These are phyloP conservation scores for Dactylis glomerata DNA, from an alignment of 176 grass and related monocot genomes.

Conservation along the genomic window DNA sequence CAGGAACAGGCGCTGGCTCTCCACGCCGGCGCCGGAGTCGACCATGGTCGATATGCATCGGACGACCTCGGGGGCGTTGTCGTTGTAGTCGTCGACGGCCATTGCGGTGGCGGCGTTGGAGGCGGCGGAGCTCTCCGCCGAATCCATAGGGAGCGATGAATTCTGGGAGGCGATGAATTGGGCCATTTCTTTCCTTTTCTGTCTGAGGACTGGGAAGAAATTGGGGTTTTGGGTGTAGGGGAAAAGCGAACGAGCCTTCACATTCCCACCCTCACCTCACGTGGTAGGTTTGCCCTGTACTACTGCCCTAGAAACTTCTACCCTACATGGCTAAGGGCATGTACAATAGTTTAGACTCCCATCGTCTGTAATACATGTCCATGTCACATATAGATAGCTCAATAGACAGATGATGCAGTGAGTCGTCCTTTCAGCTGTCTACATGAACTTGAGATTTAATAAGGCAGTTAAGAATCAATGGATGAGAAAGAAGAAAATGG, in stretches of 20 bases:
- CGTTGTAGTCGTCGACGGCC: not conserved
- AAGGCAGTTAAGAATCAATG: too few relatives aligned
- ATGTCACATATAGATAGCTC: too few relatives aligned
- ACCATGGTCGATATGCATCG: conserved; percentile 61
- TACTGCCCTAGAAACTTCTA: not conserved
- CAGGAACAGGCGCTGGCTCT: conserved; percentile 84
- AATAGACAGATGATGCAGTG: too few relatives aligned
- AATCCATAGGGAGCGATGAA: conserved; percentile 5
- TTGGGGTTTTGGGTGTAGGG: not conserved
- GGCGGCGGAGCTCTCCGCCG: conserved; percentile 19
- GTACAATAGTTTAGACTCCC: too few relatives aligned
- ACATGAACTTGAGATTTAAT: too few relatives aligned
- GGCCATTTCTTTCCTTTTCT: not conserved
- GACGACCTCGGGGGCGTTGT: not conserved
- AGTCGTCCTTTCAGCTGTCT: too few relatives aligned
- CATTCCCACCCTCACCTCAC: not conserved
- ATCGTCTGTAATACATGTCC: too few relatives aligned
- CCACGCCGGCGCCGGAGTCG: conserved; percentile 54
- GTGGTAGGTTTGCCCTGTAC: not conserved
- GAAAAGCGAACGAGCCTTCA: not conserved
- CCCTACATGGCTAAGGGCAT: not conserved
- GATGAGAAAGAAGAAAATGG: not conserved
- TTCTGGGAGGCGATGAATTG: conserved; percentile 10
- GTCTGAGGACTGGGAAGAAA: not conserved
- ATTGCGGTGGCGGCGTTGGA: not conserved